Evolutionary conservation across 306 rosid genomes (phyloP).

Genomic region (Ziziphus jujuba): DNA sequence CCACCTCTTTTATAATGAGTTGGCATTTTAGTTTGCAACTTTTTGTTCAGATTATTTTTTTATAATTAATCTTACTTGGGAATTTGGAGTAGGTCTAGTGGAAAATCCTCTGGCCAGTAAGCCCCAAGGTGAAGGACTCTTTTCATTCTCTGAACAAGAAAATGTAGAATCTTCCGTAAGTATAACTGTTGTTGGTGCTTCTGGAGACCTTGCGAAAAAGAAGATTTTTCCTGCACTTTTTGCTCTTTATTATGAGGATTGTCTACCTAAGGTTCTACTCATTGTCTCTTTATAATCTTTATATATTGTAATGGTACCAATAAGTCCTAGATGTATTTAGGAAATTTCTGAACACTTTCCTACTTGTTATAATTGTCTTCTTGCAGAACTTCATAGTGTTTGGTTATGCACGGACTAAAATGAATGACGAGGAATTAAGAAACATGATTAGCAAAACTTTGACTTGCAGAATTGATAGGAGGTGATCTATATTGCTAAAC

Average conservation of each 20-base stretch:
- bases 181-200: constrained; percentile 94
- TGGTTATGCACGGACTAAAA: constrained; percentile 81
- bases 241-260: constrained; percentile 91
- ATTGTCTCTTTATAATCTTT: constrained; percentile 8
- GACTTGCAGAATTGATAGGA: constrained; percentile 92
- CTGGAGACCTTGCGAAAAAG: constrained; percentile 97
- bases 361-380: constrained; percentile 17
- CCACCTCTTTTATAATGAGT: neutral
- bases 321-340: neutral
- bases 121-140: constrained; percentile 37
- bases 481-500: constrained; percentile 37
- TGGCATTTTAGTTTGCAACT: neutral
- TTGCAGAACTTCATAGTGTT: constrained; percentile 74
- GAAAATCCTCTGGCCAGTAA: constrained; percentile 53
- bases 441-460: constrained; percentile 77
- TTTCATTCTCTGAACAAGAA: constrained; percentile 43
- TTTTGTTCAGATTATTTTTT: neutral
- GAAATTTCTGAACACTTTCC: constrained; percentile 12
- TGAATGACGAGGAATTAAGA: constrained; percentile 80
- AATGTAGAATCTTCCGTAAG: constrained; percentile 55
- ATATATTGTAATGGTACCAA: neutral
- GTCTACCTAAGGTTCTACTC: constrained; percentile 69
- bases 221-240: constrained; percentile 97
- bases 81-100: constrained; percentile 44
- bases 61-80: constrained; percentile 24